Conservation (phyloP, 1,284 basidiomycete genomes). For the Boletus holoroseus region DNA sequence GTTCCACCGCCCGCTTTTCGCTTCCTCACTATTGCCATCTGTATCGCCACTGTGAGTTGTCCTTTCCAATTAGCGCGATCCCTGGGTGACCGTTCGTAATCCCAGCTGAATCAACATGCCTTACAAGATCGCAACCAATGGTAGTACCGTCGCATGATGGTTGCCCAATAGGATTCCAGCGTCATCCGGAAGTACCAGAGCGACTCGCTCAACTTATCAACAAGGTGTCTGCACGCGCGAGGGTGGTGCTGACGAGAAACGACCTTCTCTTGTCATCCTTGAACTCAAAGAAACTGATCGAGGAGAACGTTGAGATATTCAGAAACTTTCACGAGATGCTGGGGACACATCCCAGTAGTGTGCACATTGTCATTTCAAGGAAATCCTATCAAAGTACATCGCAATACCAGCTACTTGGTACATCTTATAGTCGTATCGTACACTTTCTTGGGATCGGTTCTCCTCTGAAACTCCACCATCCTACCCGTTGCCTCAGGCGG, state of each 20-base stretch:
- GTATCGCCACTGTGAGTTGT: conserved; percentile 1
- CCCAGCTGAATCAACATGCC: conserved; percentile 9
- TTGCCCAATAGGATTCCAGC: conserved; percentile 13
- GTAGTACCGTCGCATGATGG: conserved; percentile 16
- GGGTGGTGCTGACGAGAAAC: conserved; percentile 12
- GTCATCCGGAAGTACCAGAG: conserved; percentile 9
- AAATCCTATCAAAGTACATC: neutral
- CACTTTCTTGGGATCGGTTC: neutral
- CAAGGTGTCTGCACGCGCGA: conserved; percentile 2
- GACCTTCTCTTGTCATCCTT: conserved; percentile 30
- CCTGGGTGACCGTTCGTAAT: neutral
- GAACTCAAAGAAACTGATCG: conserved; percentile 40
- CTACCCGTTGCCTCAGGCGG: neutral
- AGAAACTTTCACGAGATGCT: conserved; percentile 36
- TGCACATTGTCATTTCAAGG: neutral
- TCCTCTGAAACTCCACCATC: neutral
- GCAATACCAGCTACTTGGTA: neutral
- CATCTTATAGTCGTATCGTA: neutral
- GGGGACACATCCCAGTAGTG: neutral
- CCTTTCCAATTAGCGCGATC: neutral
- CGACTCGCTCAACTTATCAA: conserved; percentile 4
- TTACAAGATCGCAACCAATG: neutral
- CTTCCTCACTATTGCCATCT: neutral
- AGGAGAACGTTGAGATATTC: conserved; percentile 36
- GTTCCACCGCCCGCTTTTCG: neutral